A percentile compares a stretch with the other conserved stretches of the same genome.
phyloP scores from a whole-genome alignment of 805 yeast species.

The Yarrowia sp. region DNA sequence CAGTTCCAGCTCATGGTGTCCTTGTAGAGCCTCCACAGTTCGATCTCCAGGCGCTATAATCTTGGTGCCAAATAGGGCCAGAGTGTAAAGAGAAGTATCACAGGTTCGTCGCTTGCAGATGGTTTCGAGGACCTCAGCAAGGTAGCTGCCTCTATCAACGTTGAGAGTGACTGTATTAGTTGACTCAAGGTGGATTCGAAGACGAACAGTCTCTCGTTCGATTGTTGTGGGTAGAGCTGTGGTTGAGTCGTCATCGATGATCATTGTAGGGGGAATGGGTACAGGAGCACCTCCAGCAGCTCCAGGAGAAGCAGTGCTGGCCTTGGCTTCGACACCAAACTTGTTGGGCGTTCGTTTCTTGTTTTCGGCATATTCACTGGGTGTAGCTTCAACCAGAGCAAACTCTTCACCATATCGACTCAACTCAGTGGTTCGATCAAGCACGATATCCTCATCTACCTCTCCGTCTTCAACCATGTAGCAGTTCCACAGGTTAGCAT shows the following conservation, averaged over 20 bases:
- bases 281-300: not conserved
- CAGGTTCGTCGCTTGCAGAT: slow-evolving; percentile 49
- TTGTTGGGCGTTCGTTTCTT: slow-evolving; percentile 49
- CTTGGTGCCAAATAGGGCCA: slow-evolving; percentile 48
- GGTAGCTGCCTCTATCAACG: slow-evolving; percentile 42
- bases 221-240: slow-evolving; percentile 20
- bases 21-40: slow-evolving; percentile 54
- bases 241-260: slow-evolving; percentile 10
- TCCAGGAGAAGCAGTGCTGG: slow-evolving; percentile 13
- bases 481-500: slow-evolving; percentile 78
- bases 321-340: slow-evolving; percentile 35
- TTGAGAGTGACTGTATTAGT: slow-evolving; percentile 20
- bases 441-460: slow-evolving; percentile 83
- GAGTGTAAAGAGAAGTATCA: slow-evolving; percentile 48
- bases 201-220: slow-evolving; percentile 14
- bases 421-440: slow-evolving; percentile 71
- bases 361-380: slow-evolving; percentile 49
- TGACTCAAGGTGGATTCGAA: slow-evolving; percentile 40
- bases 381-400: slow-evolving; percentile 68
- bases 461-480: slow-evolving; percentile 93
- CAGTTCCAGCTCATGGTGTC: slow-evolving; percentile 53
- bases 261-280: slow-evolving; percentile 5
- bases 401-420: slow-evolving; percentile 82
- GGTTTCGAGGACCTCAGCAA: slow-evolving; percentile 45
- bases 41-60: slow-evolving; percentile 42